Evolutionary conservation across 116 monocot genomes (phyloP).

Genomic region (Thalassia testudinum): DNA sequence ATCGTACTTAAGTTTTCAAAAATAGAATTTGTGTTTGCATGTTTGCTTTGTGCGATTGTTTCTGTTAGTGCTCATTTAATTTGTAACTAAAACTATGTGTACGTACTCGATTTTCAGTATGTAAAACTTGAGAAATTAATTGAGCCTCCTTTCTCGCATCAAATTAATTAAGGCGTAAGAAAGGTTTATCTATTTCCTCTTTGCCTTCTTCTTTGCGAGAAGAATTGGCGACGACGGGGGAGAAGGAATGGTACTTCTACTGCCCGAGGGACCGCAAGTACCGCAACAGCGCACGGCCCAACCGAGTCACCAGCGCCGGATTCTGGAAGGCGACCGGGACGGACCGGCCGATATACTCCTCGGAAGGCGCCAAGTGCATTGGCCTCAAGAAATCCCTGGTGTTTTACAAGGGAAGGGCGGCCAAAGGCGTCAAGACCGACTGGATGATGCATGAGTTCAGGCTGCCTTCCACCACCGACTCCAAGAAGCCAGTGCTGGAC

Average conservation of each 20-base stretch:
- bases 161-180: not conserved
- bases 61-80: too few species aligned
- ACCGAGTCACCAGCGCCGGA: conserved; percentile 77
- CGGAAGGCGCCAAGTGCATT: conserved; percentile 73
- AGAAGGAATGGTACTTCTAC: conserved; percentile 97
- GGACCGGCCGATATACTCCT: conserved; percentile 76
- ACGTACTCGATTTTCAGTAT: too few species aligned
- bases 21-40: too few species aligned
- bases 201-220: too few species aligned
- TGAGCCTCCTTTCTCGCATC: too few species aligned
- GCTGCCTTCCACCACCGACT: conserved; percentile 45
- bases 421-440: conserved; percentile 72
- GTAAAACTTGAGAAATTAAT: too few species aligned
- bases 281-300: conserved; percentile 74
- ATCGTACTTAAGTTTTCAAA: too few species aligned
- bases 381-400: conserved; percentile 90
- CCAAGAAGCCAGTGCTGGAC: not conserved
- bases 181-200: too few species aligned
- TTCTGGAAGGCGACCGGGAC: conserved; percentile 97
- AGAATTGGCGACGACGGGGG: conserved; percentile 58
- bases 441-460: conserved; percentile 99
- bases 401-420: conserved; percentile 89
- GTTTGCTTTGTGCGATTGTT: too few species aligned
- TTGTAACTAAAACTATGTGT: too few species aligned
- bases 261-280: conserved; percentile 87